Percentiles rank a stretch among this genome's conserved stretches.
Evolutionary conservation across 2,329 filamentous ascomycete genomes (phyloP).

Genomic region (Diaporthe ilicicola): DNA sequence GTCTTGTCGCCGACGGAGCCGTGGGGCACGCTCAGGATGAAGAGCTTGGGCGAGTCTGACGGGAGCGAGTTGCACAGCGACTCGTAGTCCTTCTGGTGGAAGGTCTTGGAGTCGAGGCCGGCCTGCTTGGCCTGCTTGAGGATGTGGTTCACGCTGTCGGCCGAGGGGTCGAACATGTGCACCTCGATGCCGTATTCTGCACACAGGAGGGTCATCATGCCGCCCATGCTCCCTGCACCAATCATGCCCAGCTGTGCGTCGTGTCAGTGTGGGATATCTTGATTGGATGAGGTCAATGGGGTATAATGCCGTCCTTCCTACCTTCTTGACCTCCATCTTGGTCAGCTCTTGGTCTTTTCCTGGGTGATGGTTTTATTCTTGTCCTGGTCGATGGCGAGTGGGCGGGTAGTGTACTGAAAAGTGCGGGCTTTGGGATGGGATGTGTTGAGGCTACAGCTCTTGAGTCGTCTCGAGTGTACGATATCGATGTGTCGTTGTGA

Average conservation of each 20-base stretch:
- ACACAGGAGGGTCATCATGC: conserved; percentile 65
- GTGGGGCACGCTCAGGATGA: conserved; percentile 63
- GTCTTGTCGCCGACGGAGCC: conserved; percentile 49
- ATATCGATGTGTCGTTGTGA: neutral
- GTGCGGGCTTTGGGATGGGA: conserved; percentile 24
- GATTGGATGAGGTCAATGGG: neutral
- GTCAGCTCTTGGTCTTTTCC: neutral
- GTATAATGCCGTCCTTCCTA: too few species aligned
- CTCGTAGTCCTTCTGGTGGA: conserved; percentile 53
- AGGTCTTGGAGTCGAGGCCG: conserved; percentile 41
- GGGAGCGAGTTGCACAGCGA: conserved; percentile 57
- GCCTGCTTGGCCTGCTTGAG: conserved; percentile 44
- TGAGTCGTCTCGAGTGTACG: conserved; percentile 16
- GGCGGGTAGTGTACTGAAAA: conserved; percentile 19
- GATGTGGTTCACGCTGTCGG: conserved; percentile 53
- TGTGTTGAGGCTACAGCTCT: conserved; percentile 21
- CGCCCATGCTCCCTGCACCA: conserved; percentile 68
- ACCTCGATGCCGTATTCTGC: conserved; percentile 64
- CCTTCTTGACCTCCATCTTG: conserved; percentile 25
- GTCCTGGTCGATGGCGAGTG: neutral
- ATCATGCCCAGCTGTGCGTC: conserved; percentile 60
- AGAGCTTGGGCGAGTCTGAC: conserved; percentile 51
- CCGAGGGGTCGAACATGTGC: conserved; percentile 61
- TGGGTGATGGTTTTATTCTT: neutral
- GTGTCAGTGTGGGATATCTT: neutral